These are phyloP conservation scores for Cnidoscolus chayamansa DNA, from an alignment of 441 rosid genomes.

Conservation along the genomic window DNA sequence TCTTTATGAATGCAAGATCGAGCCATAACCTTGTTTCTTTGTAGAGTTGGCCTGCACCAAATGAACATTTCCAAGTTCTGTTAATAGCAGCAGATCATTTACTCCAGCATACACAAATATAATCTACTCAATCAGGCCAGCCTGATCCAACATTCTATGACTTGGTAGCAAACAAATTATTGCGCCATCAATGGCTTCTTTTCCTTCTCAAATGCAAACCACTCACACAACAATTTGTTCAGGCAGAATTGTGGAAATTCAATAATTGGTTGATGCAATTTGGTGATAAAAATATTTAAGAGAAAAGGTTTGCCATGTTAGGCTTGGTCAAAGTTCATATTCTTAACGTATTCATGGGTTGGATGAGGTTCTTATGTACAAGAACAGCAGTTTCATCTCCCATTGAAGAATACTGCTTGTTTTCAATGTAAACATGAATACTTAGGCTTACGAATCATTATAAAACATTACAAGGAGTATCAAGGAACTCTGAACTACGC, in stretches of 20 bases:
- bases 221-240: neutral
- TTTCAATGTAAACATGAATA: constrained; percentile 10
- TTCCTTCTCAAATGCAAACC: neutral
- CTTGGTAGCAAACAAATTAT: neutral
- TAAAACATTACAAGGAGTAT: constrained; percentile 9
- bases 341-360: neutral
- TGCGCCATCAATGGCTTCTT: neutral
- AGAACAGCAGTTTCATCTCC: constrained; percentile 14
- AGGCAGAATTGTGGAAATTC: neutral
- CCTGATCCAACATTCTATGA: no score
- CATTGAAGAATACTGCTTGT: neutral
- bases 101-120: no score
- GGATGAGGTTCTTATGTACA: constrained; percentile 15
- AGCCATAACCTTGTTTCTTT: no score
- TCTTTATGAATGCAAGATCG: no score
- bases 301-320: neutral
- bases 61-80: no score
- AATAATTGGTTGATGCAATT: neutral
- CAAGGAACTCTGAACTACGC: neutral
- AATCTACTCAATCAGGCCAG: no score
- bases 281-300: no score
- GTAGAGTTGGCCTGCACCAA: no score
- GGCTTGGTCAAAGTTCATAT: neutral
- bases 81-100: no score
- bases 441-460: constrained; percentile 33